phyloP scores from a whole-genome alignment of 2,329 filamentous ascomycete species.

The Phoma herbarum region DNA sequence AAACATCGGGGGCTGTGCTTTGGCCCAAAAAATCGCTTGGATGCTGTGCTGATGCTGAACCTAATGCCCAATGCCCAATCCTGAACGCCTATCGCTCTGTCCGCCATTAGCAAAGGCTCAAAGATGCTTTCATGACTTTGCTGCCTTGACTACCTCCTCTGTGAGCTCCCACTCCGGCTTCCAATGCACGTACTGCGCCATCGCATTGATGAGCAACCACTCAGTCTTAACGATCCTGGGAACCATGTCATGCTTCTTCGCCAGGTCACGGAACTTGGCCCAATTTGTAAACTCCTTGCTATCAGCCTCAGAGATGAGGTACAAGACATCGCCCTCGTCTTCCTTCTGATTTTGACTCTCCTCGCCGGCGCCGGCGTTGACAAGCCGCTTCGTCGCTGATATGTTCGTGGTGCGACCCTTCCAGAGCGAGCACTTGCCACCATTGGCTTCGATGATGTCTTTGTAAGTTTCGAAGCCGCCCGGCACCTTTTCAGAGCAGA shows the following conservation, averaged over 20 bases:
- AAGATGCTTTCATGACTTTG: constrained; percentile 23
- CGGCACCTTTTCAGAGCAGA: constrained; percentile 80
- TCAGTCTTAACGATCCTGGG: constrained; percentile 84
- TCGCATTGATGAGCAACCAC: constrained; percentile 89
- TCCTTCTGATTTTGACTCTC: constrained; percentile 70
- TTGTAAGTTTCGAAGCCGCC: constrained; percentile 87
- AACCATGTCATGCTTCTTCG: constrained; percentile 77
- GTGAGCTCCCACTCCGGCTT: constrained; percentile 46
- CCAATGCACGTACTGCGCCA: constrained; percentile 77
- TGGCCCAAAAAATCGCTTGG: constrained; percentile 22
- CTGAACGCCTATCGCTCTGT: constrained; percentile 32
- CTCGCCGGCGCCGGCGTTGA: constrained; percentile 37
- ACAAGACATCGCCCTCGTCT: constrained; percentile 65
- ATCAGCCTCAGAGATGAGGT: constrained; percentile 75
- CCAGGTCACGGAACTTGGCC: constrained; percentile 82
- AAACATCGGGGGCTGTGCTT: constrained; percentile 6
- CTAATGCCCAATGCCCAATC: constrained; percentile 21
- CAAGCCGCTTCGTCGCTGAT: constrained; percentile 55
- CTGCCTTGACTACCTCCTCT: constrained; percentile 42
- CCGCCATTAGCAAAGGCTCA: constrained; percentile 17
- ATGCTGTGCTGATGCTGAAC: constrained; percentile 24
- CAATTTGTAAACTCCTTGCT: constrained; percentile 78
- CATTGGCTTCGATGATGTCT: constrained; percentile 86
- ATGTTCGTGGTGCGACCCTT: constrained; percentile 75
- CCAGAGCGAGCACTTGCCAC: constrained; percentile 82